A percentile compares a stretch with the other conserved stretches of the same genome.
Evolutionary conservation across 345 rosid genomes (phyloP).

Genomic region (Populus ilicifolia): DNA sequence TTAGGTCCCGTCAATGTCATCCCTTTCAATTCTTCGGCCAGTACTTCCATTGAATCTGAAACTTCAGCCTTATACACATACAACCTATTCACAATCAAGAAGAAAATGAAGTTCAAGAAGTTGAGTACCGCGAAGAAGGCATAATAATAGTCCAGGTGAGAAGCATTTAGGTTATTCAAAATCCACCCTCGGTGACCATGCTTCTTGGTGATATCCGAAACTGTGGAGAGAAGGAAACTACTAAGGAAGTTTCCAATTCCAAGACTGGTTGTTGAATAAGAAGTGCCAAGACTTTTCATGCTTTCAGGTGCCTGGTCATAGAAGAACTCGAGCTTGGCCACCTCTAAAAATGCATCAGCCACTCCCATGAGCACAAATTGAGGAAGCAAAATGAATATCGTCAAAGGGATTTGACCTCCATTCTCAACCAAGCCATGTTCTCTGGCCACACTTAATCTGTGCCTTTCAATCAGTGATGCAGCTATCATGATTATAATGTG

Average conservation of each 20-base stretch:
- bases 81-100: slow-evolving; percentile 48
- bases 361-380: slow-evolving; percentile 75
- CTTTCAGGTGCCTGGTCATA: slow-evolving; percentile 90
- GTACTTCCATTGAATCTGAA: slow-evolving; percentile 48
- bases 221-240: slow-evolving; percentile 60
- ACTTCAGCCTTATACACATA: slow-evolving; percentile 71
- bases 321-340: slow-evolving; percentile 79
- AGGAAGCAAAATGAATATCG: slow-evolving; percentile 68
- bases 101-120: slow-evolving; percentile 53
- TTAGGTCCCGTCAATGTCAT: slow-evolving; percentile 13
- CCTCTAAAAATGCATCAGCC: slow-evolving; percentile 74
- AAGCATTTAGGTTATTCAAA: slow-evolving; percentile 62
- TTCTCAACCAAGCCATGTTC: slow-evolving; percentile 45
- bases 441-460: slow-evolving; percentile 51
- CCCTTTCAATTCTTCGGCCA: slow-evolving; percentile 45
- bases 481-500: slow-evolving; percentile 58
- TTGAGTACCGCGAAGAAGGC: slow-evolving; percentile 59
- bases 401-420: slow-evolving; percentile 51
- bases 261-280: slow-evolving; percentile 46
- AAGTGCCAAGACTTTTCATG: slow-evolving; percentile 93
- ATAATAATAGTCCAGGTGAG: slow-evolving; percentile 70
- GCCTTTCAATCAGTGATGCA: slow-evolving; percentile 53
- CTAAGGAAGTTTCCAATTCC: slow-evolving; percentile 75
- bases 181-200: slow-evolving; percentile 68
- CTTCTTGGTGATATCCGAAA: slow-evolving; percentile 45